These are phyloP conservation scores for Madurella mycetomatis DNA, from an alignment of 2,329 filamentous ascomycete genomes.

Conservation along the genomic window DNA sequence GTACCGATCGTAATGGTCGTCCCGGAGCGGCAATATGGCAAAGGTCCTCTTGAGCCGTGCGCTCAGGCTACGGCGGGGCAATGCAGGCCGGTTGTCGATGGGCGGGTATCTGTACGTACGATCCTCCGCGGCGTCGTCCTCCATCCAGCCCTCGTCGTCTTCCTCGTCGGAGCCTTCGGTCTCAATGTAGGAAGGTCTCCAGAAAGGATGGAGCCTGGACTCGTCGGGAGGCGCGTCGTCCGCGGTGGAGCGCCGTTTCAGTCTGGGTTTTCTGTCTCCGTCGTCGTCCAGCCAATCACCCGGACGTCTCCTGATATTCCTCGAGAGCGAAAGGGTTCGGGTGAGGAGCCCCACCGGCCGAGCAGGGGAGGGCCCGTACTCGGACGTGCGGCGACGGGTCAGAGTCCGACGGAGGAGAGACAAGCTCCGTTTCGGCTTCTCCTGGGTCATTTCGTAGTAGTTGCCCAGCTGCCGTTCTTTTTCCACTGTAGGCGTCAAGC, in stretches of 20 bases:
- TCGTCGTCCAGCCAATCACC: slow-evolving; percentile 23
- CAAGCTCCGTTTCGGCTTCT: slow-evolving; percentile 42
- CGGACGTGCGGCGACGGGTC: slow-evolving; percentile 44
- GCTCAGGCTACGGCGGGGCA: slow-evolving; percentile 46
- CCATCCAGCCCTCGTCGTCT: slow-evolving; percentile 27
- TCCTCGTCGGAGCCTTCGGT: slow-evolving; percentile 32
- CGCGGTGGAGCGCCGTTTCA: slow-evolving; percentile 37
- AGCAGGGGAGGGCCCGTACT: slow-evolving; percentile 40
- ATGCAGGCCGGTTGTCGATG: slow-evolving; percentile 44
- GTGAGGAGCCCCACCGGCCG: slow-evolving; percentile 42
- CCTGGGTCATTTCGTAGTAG: slow-evolving; percentile 46
- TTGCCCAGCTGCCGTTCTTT: slow-evolving; percentile 50
- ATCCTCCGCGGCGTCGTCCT: slow-evolving; percentile 36
- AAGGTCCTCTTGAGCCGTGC: slow-evolving; percentile 55
- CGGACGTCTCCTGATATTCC: slow-evolving; percentile 32
- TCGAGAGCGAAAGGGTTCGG: slow-evolving; percentile 52
- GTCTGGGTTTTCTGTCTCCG: slow-evolving; percentile 28
- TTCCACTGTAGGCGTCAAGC: slow-evolving; percentile 51
- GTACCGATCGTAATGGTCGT: slow-evolving; percentile 36
- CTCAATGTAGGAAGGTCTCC: slow-evolving; percentile 51
- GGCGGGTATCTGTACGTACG: slow-evolving; percentile 44
- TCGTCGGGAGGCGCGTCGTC: slow-evolving; percentile 48
- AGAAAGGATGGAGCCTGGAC: slow-evolving; percentile 56
- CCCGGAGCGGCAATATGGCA: slow-evolving; percentile 52
- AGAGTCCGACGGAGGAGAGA: slow-evolving; percentile 54